A percentile compares a stretch with the other conserved stretches of the same genome.
Evolutionary conservation across 768 basidiomycete species (phyloP).

Genomic region (Boletus rubescentipes): DNA sequence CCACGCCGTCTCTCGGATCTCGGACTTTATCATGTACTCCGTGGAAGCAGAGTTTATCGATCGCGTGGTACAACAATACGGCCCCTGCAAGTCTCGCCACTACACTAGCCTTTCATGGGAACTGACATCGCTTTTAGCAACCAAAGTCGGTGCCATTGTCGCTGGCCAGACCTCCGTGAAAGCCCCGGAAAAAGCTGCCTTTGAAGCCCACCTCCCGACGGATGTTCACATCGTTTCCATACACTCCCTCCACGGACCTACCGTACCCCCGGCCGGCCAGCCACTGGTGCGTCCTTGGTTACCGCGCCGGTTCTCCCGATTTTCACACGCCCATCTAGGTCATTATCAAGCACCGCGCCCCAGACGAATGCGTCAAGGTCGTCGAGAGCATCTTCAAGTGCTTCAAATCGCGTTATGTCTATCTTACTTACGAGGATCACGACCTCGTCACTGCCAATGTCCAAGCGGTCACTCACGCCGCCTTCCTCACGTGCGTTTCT

Average conservation of each 20-base stretch:
- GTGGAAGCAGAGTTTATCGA: slow-evolving; percentile 91
- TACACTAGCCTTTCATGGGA: too few species aligned
- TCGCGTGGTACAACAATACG: slow-evolving; percentile 80
- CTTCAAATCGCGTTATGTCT: slow-evolving; percentile 82
- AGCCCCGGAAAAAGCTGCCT: slow-evolving; percentile 87
- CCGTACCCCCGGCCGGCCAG: slow-evolving; percentile 84
- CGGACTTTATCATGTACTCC: slow-evolving; percentile 93
- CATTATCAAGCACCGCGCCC: slow-evolving; percentile 82
- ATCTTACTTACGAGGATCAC: slow-evolving; percentile 95
- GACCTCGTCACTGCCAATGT: slow-evolving; percentile 97
- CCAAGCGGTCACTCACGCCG: slow-evolving; percentile 97
- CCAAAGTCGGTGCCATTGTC: slow-evolving; percentile 89
- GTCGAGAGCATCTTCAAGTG: slow-evolving; percentile 83
- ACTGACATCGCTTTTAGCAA: too few species aligned
- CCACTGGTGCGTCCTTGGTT: slow-evolving; percentile 63
- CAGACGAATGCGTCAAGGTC: slow-evolving; percentile 65
- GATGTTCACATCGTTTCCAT: slow-evolving; percentile 91
- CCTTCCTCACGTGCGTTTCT: slow-evolving; percentile 77
- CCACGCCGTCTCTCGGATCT: slow-evolving; percentile 81
- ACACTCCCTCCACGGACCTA: slow-evolving; percentile 94
- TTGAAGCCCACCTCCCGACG: slow-evolving; percentile 80
- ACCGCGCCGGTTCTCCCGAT: neutral
- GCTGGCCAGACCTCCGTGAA: slow-evolving; percentile 97
- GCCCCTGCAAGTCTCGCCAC: slow-evolving; percentile 67
- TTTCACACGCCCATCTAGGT: slow-evolving; percentile 49